Base-by-base conservation (phyloP, 106 monocot species). In the Dendrobium nobile region DNA sequence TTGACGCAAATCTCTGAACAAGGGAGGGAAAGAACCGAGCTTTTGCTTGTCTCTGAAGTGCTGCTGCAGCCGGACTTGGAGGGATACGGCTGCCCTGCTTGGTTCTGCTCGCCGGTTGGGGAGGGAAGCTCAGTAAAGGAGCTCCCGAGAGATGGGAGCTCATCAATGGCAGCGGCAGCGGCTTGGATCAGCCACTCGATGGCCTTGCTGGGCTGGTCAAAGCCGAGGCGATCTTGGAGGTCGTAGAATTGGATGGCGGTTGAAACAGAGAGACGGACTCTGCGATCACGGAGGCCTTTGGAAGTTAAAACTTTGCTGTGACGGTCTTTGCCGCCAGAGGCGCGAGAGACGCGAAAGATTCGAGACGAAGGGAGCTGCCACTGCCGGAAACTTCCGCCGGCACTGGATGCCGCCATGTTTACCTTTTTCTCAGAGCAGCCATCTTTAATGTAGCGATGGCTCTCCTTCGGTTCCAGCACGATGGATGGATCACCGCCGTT, bases 221-320 rank as follows among this genome's bases (percentile, higher is more conserved):
- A 95, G 2, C 98, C 98, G 9, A 99, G 94, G 0, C 98, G 92
- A 61, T 99, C 98, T 80, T 99, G 98, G 48, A 99, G 89, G 67
- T 99, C 95, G 51, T 99, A 99, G 82, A 99, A 99, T 80, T 99
- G 93, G 77, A 99, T 99, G 5, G 98, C 98, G 0, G 98, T 99
- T 19, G 98, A 91, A n/a, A 99, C 98, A 6, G 98, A 99, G 17
- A 99, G 88, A 1, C 98, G 86, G 22, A 99, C 95, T 4, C 98
- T 80, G 17, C 98, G 89, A 68, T 99, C 98, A 2, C 98, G 83
- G n/a, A 95, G 82, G 2, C 98, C 98, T 77, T 93, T 95, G 17
- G 95, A 91, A 0, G 98, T 99, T 24, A 91, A 82, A 22, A 99
- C 98, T 85, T 99, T 99, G 90, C 98, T 99, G 85, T 99, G 98